These are phyloP conservation scores for Leonotis leonurus DNA, from an alignment of 257 asterid genomes.

Conservation along the genomic window DNA sequence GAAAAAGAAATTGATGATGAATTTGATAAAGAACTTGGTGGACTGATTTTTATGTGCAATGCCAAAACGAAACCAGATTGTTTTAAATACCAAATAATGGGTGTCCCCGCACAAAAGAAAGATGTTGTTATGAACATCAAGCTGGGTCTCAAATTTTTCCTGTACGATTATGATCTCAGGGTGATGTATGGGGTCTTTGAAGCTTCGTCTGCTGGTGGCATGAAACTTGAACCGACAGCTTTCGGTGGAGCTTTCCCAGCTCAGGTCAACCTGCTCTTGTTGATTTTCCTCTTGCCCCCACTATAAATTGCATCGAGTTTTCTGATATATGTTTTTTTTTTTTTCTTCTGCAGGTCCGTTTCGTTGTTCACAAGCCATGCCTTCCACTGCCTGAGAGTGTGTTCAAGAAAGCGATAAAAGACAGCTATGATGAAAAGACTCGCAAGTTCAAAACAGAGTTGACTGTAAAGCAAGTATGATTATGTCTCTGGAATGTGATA, in stretches of 20 bases:
- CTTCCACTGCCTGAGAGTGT: constrained; percentile 68
- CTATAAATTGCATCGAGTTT: constrained; percentile 7
- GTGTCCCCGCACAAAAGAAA: constrained; percentile 57
- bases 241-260: constrained; percentile 86
- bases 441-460: constrained; percentile 71
- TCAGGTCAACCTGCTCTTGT: constrained; percentile 47
- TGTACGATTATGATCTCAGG: constrained; percentile 81
- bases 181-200: constrained; percentile 80
- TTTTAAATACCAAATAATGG: constrained; percentile 69
- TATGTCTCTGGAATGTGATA: not conserved
- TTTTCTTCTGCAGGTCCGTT: constrained; percentile 56
- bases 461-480: constrained; percentile 60
- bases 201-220: constrained; percentile 85
- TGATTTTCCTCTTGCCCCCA: not conserved
- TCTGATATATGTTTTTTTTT: not conserved
- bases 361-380: constrained; percentile 53
- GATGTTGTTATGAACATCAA: constrained; percentile 59
- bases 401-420: constrained; percentile 75
- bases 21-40: constrained; percentile 45
- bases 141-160: constrained; percentile 79
- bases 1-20: constrained; percentile 26
- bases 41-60: constrained; percentile 87
- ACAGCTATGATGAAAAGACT: constrained; percentile 56
- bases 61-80: constrained; percentile 91
- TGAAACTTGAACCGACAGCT: constrained; percentile 81